These are phyloP conservation scores for Agrocybe praecox DNA, from an alignment of 768 basidiomycete species.

Conservation along the genomic window DNA sequence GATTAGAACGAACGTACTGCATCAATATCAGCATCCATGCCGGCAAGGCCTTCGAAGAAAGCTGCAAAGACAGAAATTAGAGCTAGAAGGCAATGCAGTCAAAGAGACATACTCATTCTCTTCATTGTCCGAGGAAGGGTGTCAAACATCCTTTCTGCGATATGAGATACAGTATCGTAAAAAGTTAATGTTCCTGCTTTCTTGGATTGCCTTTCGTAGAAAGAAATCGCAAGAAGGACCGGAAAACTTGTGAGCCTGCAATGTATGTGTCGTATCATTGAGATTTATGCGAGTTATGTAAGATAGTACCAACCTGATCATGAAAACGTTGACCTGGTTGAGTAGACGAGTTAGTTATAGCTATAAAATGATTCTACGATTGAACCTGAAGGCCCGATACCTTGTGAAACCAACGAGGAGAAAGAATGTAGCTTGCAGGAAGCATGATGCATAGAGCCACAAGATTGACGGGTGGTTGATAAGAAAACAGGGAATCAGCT, in stretches of 20 bases:
- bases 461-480: constrained; percentile 92
- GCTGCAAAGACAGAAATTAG: constrained; percentile 42
- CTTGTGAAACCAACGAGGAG: constrained; percentile 98
- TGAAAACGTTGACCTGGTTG: constrained; percentile 78
- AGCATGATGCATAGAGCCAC: constrained; percentile 86
- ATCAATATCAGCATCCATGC: constrained; percentile 73
- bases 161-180: constrained; percentile 69
- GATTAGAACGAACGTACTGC: constrained; percentile 45
- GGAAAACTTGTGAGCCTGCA: constrained; percentile 81
- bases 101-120: constrained; percentile 60
- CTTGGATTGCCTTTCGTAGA: constrained; percentile 87
- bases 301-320: constrained; percentile 62
- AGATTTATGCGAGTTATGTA: background rate
- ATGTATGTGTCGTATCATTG: background rate
- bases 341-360: constrained; percentile 1
- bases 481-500: constrained; percentile 90
- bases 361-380: too few species aligned
- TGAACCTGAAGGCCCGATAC: constrained; percentile 38
- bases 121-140: constrained; percentile 76
- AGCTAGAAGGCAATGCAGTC: background rate
- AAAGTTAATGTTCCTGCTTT: constrained; percentile 63
- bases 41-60: constrained; percentile 79
- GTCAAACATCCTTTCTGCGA: constrained; percentile 72
- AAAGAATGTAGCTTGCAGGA: constrained; percentile 83
- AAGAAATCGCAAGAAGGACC: constrained; percentile 74